Conservation (phyloP, 2,329 filamentous ascomycete species). For the Fonsecaea pugnacius region DNA sequence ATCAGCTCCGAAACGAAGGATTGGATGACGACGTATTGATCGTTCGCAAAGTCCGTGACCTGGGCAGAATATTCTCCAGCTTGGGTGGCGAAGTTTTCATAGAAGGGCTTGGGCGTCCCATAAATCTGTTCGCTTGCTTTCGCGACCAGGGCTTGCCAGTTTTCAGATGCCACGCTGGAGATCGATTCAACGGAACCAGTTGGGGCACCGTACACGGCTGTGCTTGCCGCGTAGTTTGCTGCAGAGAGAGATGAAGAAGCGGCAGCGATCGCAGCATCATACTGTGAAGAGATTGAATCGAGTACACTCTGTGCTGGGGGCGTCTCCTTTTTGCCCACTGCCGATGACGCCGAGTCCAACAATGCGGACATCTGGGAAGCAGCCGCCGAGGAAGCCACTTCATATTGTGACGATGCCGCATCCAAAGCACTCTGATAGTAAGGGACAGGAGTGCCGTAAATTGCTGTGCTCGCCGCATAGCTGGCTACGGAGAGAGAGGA, state of each 20-base stretch:
- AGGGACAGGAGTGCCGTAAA: conserved; percentile 42
- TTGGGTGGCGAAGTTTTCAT: conserved; percentile 28
- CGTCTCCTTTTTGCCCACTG: conserved; percentile 43
- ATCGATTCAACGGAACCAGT: conserved; percentile 52
- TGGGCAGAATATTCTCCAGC: conserved; percentile 59
- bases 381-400: conserved; percentile 44
- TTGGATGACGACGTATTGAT: conserved; percentile 72
- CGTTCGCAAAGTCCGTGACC: conserved; percentile 63
- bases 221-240: conserved; percentile 48
- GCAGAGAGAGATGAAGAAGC: conserved; percentile 50
- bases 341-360: conserved; percentile 48
- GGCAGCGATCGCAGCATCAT: conserved; percentile 49
- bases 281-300: conserved; percentile 53
- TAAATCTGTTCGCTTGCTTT: conserved; percentile 73
- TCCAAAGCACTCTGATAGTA: conserved; percentile 44
- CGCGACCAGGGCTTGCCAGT: conserved; percentile 67
- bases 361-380: conserved; percentile 48
- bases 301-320: conserved; percentile 47
- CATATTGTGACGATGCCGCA: conserved; percentile 45
- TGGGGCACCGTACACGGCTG: conserved; percentile 51
- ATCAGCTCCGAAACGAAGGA: conserved; percentile 77
- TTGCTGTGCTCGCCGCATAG: conserved; percentile 46
- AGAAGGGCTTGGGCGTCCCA: conserved; percentile 61
- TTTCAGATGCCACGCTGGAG: conserved; percentile 61
- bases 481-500: conserved; percentile 46